Evolutionary conservation across 1,284 basidiomycete genomes (phyloP).

Genomic region (Apiotrichum veenhuisii): DNA sequence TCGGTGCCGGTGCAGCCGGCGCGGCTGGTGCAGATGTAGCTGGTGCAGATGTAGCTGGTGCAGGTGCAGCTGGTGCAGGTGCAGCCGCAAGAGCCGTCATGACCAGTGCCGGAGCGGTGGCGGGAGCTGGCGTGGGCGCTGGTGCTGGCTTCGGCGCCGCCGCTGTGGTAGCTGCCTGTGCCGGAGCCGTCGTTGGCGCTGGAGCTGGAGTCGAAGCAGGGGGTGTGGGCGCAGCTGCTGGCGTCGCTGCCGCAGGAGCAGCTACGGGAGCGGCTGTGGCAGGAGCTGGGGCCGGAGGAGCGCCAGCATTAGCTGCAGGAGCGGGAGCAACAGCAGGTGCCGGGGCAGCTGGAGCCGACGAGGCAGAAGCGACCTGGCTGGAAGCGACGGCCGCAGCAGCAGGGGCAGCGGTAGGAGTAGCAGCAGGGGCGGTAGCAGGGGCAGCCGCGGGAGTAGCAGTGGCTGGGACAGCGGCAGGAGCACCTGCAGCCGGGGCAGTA

Average conservation of each 20-base stretch:
- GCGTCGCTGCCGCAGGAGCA: not conserved
- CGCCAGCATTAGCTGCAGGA: too few species aligned
- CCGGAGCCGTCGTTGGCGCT: not conserved
- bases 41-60: not conserved
- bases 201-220: not conserved
- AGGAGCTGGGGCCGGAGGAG: not conserved
- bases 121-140: not conserved
- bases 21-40: not conserved
- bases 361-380: not conserved
- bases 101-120: not conserved
- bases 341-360: not conserved
- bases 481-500: not conserved
- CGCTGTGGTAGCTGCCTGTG: not conserved
- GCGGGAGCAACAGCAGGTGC: not conserved
- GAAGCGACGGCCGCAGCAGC: not conserved
- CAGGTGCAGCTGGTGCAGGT: not conserved
- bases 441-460: constrained; percentile 23
- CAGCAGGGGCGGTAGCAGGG: not conserved
- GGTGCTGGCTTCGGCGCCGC: not conserved
- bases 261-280: not conserved
- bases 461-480: constrained; percentile 9
- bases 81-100: too few species aligned
- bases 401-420: not conserved
- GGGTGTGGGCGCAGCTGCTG: too few species aligned
- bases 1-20: not conserved